Evolutionary conservation across 208 protist species (phyloP), one percentile per base, ranked within the genome.

Genomic region (Trypanosoma theileri): DNA sequence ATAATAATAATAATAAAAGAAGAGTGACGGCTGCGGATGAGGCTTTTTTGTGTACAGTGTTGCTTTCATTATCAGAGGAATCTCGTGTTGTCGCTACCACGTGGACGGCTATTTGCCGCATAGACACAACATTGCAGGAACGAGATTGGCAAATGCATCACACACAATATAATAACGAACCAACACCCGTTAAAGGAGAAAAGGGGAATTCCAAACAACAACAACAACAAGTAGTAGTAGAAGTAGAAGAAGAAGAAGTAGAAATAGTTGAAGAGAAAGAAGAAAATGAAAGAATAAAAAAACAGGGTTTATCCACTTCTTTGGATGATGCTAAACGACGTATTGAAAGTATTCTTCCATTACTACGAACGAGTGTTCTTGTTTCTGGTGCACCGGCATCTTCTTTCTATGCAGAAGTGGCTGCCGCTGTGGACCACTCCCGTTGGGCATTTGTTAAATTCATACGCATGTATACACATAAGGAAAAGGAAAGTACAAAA

Each of bases 81-180:
- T 85, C 82, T 0, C 62, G 76, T 10, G 56, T 81, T 6, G 60
- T 92, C 8, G 71, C 81, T 10, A 81, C 82, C 0, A 87, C 82
- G 10, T 92, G 86, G 86, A 9, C 35, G 1, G 79, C 81, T 26
- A 75, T 92, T 35, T 84, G 80, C 45, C 82, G 83, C 28, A 60
- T 56, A 21, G 79, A 87, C 42, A 42, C 60, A 1, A 17, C 35
- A n/a, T 60, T 87, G 24, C 28, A 44, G 19, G 14, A 22, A 13
- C 60, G 58, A 9, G 79, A 85, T 56, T 87, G 76, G 81, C 58
- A 76, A 19, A 52, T 69, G 13, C 66, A 73, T 4, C 62, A 67
- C 0, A 53, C 66, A 0, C 53, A 46, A 24, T 67, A 67, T 52
- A 44, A 61, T 28, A 19, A 17, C n/a, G 53, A 42, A 51, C 7